Evolutionary conservation across 2,329 filamentous ascomycete species (phyloP).

Genomic region (Alternaria arborescens): DNA sequence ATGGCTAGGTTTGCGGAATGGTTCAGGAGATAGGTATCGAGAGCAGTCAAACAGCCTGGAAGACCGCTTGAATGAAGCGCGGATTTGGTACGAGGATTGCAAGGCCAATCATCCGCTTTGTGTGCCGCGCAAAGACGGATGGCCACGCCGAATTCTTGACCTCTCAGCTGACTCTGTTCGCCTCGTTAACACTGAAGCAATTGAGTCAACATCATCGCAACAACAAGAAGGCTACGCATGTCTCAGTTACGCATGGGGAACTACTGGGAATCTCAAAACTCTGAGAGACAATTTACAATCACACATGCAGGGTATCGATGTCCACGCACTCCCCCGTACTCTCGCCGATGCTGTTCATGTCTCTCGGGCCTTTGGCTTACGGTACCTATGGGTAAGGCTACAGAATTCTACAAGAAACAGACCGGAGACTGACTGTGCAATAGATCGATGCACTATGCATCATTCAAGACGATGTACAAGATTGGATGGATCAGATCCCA

Average conservation of each 20-base stretch:
- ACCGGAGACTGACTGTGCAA: background rate
- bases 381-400: conserved; percentile 5
- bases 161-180: background rate
- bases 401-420: background rate
- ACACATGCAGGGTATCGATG: background rate
- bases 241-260: conserved; percentile 9
- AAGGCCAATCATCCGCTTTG: background rate
- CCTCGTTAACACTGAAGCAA: background rate
- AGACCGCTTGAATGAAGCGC: conserved; percentile 2
- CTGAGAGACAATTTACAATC: background rate
- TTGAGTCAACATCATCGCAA: background rate
- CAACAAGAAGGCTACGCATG: conserved; percentile 2
- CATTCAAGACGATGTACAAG: conserved; percentile 1
- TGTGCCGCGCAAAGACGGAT: background rate
- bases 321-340: background rate
- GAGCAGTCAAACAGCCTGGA: background rate
- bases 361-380: background rate
- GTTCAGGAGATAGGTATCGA: background rate
- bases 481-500: conserved; percentile 5
- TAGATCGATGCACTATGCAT: conserved; percentile 7
- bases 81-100: conserved; percentile 2
- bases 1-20: background rate
- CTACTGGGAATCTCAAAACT: background rate
- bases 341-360: background rate
- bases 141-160: conserved; percentile 3